Base-by-base conservation (phyloP, 2,329 filamentous ascomycete species). In the Neonectria sp. region DNA sequence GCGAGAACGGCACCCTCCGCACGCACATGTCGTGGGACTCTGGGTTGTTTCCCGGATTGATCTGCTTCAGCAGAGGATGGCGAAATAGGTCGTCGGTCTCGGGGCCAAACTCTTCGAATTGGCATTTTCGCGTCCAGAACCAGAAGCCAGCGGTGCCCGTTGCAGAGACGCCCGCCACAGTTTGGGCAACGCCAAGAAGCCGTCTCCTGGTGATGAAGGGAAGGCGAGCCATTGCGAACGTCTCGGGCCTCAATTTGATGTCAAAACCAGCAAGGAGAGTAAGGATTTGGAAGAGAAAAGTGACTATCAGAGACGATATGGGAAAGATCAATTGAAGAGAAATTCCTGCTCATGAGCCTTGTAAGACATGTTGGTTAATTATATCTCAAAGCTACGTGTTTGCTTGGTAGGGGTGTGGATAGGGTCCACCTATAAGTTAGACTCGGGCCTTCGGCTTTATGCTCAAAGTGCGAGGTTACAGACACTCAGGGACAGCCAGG, bases 31-130 rank as follows among this genome's bases (percentile, higher is more conserved):
- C 73, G 6, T 67, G 45, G 1, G 69, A 71, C 0, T 46, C 53
- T 0, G 73, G 69, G 9, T 75, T 75, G 7, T 75, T 67, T 63
- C 69, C 70, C 0, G 71, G 72, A 17, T 75, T 75, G 0, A 63
- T 67, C 21, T 71, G 52, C 29, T 63, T 68, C 1, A 75, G 29
- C 1, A 72, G 17, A 0, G 73, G 51, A 37, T 75, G 69, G 0
- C 17, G 24, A 12, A 72, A 73, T 1, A 73, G 29, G 1, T 62
- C 49, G 29, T 66, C 62, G 13, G 65, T 65, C 0, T 65, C 60
- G 0, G 66, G 71, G 1, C 64, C 71, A 12, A 73, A 72, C 0
- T 70, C 68, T n/a, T 75, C 73, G 9, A 75, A 71, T 6, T 64
- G 55, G 4, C 73, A 75, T 24, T 73, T 63, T 2, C 71, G 53